phyloP scores from a whole-genome alignment of 495 filamentous ascomycete genomes.

The Trichoderma virens region DNA sequence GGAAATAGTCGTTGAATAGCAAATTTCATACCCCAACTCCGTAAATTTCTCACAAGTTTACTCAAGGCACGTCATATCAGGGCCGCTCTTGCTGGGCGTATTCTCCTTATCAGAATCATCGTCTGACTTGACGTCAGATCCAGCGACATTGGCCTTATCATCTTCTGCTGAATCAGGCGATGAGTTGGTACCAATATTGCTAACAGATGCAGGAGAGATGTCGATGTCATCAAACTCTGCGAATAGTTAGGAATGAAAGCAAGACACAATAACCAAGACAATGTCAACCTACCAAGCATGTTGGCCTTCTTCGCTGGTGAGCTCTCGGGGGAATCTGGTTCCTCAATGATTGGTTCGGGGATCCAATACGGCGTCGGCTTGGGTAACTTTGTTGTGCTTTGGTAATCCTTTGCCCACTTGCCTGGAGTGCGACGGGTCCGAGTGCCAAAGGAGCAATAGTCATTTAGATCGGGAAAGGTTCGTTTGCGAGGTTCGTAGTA shows the following conservation, averaged over 20 bases:
- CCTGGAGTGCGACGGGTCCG: background rate
- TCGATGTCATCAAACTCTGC: background rate
- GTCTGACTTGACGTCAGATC: background rate
- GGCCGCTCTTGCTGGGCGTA: background rate
- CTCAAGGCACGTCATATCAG: background rate
- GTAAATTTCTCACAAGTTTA: background rate
- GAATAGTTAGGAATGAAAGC: background rate
- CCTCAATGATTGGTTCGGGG: constrained; percentile 5
- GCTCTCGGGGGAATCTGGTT: background rate
- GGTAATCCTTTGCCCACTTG: background rate
- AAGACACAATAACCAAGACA: background rate
- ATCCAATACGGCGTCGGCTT: background rate
- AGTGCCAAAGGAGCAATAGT: constrained; percentile 1
- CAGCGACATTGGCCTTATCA: background rate
- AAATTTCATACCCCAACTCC: background rate
- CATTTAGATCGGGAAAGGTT: background rate
- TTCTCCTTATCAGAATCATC: constrained; percentile 4
- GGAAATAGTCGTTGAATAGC: background rate
- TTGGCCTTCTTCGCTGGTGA: background rate
- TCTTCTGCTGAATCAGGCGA: background rate
- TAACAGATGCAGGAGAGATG: background rate
- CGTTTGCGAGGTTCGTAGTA: constrained; percentile 2
- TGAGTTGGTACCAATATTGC: background rate
- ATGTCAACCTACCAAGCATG: background rate
- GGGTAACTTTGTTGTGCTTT: background rate